A percentile compares a stretch with the other conserved stretches of the same genome.
Conservation (phyloP, 495 filamentous ascomycete genomes). For the Evansstolkia leycettana region DNA sequence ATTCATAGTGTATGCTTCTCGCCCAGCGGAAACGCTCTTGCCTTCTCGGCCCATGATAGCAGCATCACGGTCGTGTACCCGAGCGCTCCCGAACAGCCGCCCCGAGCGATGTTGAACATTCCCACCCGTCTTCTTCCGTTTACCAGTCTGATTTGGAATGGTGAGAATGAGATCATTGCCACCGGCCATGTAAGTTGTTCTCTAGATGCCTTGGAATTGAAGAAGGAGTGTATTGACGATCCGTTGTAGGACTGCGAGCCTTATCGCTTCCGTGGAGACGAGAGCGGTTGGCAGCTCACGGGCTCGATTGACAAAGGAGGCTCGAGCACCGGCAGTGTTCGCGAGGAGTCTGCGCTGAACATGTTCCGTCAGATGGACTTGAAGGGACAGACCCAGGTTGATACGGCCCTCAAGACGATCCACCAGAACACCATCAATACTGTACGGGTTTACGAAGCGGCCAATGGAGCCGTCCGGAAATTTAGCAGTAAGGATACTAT, state of each 20-base stretch:
- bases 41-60: slow-evolving; percentile 88
- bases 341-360: slow-evolving; percentile 80
- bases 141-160: slow-evolving; percentile 82
- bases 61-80: slow-evolving; percentile 95
- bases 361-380: slow-evolving; percentile 99
- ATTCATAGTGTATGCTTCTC: slow-evolving; percentile 85
- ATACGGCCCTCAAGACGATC: slow-evolving; percentile 87
- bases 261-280: slow-evolving; percentile 75
- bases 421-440: slow-evolving; percentile 96
- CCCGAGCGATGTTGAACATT: slow-evolving; percentile 75
- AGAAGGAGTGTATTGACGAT: slow-evolving; percentile 1
- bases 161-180: slow-evolving; percentile 86
- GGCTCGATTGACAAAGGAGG: slow-evolving; percentile 66
- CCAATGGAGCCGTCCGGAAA: slow-evolving; percentile 52
- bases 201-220: background rate
- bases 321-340: slow-evolving; percentile 42
- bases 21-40: slow-evolving; percentile 79
- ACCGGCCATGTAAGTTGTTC: slow-evolving; percentile 60
- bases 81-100: slow-evolving; percentile 80
- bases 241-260: slow-evolving; percentile 69
- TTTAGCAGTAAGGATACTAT: slow-evolving; percentile 68
- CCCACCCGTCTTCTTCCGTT: slow-evolving; percentile 84
- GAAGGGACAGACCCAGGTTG: slow-evolving; percentile 77
- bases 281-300: slow-evolving; percentile 72
- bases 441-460: slow-evolving; percentile 59